phyloP scores from a whole-genome alignment of 2,329 filamentous ascomycete genomes.

The Lasiodiplodia citricola region DNA sequence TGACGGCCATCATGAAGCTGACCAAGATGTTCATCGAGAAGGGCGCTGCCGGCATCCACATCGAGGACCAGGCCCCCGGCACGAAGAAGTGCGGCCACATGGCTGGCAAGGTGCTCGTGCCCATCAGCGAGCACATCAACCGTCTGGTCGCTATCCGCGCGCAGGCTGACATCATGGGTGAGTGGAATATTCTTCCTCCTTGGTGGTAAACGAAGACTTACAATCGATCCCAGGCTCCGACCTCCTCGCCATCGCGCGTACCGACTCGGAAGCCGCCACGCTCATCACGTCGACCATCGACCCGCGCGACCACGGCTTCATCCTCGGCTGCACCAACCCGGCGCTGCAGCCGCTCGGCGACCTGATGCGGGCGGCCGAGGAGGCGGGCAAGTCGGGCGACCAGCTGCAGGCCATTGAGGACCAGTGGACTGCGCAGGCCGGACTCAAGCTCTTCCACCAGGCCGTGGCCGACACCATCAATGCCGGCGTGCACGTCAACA shows the following conservation, averaged over 20 bases:
- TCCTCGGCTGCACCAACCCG: conserved; percentile 87
- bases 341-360: conserved; percentile 83
- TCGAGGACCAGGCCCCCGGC: conserved; percentile 96
- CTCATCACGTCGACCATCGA: conserved; percentile 97
- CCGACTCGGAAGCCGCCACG: conserved; percentile 96
- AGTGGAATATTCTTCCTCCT: conserved; percentile 4
- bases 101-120: conserved; percentile 97
- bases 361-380: conserved; percentile 86
- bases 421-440: conserved; percentile 78
- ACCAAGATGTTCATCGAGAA: conserved; percentile 98
- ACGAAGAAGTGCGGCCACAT: conserved; percentile 99
- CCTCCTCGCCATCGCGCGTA: conserved; percentile 88
- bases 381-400: conserved; percentile 76
- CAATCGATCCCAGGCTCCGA: conserved; percentile 62
- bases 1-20: conserved; percentile 99
- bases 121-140: conserved; percentile 98
- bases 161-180: conserved; percentile 98
- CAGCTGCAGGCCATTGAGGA: conserved; percentile 93
- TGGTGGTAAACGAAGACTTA: background rate
- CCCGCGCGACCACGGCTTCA: conserved; percentile 91
- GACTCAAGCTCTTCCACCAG: conserved; percentile 87
- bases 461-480: conserved; percentile 85
- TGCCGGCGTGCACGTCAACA: conserved; percentile 68
- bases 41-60: conserved; percentile 96
- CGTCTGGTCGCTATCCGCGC: conserved; percentile 94